A percentile compares a stretch with the other conserved stretches of the same genome.
phyloP scores from a whole-genome alignment of 805 yeast genomes.

The Candida odintsovae region DNA sequence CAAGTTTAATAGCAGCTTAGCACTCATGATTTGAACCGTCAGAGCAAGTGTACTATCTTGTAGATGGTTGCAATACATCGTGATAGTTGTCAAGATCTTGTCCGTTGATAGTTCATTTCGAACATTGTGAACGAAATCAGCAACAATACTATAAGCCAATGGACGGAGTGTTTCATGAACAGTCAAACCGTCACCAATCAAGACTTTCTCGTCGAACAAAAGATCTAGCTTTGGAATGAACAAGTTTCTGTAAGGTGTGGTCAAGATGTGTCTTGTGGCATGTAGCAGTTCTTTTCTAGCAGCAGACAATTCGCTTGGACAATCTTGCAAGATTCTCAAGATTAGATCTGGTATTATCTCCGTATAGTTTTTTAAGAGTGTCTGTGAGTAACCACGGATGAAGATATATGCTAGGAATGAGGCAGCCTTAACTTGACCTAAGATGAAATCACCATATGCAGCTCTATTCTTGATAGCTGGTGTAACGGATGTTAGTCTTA shows the following conservation, averaged over 20 bases:
- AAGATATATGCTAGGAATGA: conserved; percentile 90
- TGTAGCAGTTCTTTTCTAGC: conserved; percentile 91
- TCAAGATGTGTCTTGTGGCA: conserved; percentile 90
- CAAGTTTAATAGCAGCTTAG: conserved; percentile 78
- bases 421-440: conserved; percentile 94
- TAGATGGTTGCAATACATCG: conserved; percentile 71
- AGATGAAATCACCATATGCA: conserved; percentile 80
- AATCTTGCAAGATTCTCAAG: conserved; percentile 81
- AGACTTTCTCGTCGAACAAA: conserved; percentile 77
- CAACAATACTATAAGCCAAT: conserved; percentile 89
- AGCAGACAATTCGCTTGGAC: conserved; percentile 88
- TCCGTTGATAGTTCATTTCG: conserved; percentile 74
- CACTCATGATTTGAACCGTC: conserved; percentile 95
- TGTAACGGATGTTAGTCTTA: conserved; percentile 63
- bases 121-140: conserved; percentile 91
- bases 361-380: conserved; percentile 49
- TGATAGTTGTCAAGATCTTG: conserved; percentile 84
- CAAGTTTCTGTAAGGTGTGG: conserved; percentile 77
- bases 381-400: conserved; percentile 75
- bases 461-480: conserved; percentile 70
- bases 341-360: conserved; percentile 80
- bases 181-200: conserved; percentile 91
- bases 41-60: conserved; percentile 78
- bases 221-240: conserved; percentile 84
- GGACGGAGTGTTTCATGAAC: conserved; percentile 88